These are phyloP conservation scores for Solanum piurae DNA, from an alignment of 257 asterid genomes.

Conservation along the genomic window DNA sequence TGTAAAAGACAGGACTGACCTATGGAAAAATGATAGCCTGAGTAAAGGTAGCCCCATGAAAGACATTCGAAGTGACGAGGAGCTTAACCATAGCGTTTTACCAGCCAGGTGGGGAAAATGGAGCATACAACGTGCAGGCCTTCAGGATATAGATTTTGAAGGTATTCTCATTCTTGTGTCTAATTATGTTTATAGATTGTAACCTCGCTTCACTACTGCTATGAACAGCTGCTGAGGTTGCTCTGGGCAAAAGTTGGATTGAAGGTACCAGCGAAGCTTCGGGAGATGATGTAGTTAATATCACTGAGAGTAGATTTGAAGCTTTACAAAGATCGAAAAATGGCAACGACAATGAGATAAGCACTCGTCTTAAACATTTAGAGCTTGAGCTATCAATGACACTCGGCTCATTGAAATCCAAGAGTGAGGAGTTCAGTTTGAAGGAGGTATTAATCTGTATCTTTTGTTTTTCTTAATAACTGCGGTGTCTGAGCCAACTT, in stretches of 20 bases:
- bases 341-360: conserved; percentile 26
- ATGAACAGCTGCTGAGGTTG: conserved; percentile 79
- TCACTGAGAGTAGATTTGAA: conserved; percentile 18
- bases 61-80: conserved; percentile 10
- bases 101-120: conserved; percentile 68
- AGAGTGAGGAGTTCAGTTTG: conserved; percentile 17
- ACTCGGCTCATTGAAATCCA: conserved; percentile 44
- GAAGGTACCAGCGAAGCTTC: conserved; percentile 21
- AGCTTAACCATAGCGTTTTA: conserved; percentile 22
- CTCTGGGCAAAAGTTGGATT: conserved; percentile 9
- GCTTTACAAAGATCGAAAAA: conserved; percentile 18
- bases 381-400: conserved; percentile 56
- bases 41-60: conserved; percentile 12
- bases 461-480: background rate
- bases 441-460: conserved; percentile 32
- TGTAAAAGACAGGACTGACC: conserved; percentile 42
- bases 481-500: background rate
- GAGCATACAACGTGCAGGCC: conserved; percentile 49
- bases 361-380: conserved; percentile 41
- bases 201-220: background rate
- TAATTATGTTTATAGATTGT: background rate
- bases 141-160: conserved; percentile 40
- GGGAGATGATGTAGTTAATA: conserved; percentile 15
- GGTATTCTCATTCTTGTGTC: conserved; percentile 20
- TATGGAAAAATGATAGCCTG: conserved; percentile 22